Conservation (phyloP, 257 asterid species). For the Rhazya stricta region DNA sequence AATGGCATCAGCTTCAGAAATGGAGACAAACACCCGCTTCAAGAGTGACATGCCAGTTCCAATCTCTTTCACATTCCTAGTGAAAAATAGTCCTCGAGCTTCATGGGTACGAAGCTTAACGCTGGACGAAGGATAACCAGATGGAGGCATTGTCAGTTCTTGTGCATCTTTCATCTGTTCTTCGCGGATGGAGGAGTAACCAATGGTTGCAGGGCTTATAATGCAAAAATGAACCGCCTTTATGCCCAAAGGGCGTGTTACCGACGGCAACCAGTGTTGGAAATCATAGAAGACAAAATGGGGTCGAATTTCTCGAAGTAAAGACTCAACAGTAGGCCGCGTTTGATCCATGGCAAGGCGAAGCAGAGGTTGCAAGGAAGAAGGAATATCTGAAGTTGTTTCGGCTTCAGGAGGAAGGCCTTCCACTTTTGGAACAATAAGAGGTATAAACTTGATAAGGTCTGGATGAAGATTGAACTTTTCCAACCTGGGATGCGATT, state of each 20-base stretch:
- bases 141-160: slow-evolving; percentile 15
- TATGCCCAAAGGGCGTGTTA: slow-evolving; percentile 26
- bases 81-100: slow-evolving; percentile 11
- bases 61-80: neutral
- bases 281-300: slow-evolving; percentile 45
- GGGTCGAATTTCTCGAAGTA: slow-evolving; percentile 28
- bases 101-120: slow-evolving; percentile 17
- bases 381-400: slow-evolving; percentile 43
- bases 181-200: slow-evolving; percentile 12
- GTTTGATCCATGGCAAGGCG: slow-evolving; percentile 47
- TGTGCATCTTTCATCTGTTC: neutral
- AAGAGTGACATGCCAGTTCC: slow-evolving; percentile 11
- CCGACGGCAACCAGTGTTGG: slow-evolving; percentile 43
- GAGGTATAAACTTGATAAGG: slow-evolving; percentile 33
- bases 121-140: slow-evolving; percentile 24
- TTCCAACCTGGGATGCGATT: slow-evolving; percentile 13
- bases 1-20: slow-evolving; percentile 17
- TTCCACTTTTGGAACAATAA: slow-evolving; percentile 37
- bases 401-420: slow-evolving; percentile 51
- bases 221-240: slow-evolving; percentile 15
- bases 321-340: slow-evolving; percentile 22
- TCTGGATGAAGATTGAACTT: slow-evolving; percentile 32
- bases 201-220: slow-evolving; percentile 16
- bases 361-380: slow-evolving; percentile 16
- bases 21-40: neutral